Conservation (phyloP, 1,284 basidiomycete genomes). For the Cronartium quercuum region DNA sequence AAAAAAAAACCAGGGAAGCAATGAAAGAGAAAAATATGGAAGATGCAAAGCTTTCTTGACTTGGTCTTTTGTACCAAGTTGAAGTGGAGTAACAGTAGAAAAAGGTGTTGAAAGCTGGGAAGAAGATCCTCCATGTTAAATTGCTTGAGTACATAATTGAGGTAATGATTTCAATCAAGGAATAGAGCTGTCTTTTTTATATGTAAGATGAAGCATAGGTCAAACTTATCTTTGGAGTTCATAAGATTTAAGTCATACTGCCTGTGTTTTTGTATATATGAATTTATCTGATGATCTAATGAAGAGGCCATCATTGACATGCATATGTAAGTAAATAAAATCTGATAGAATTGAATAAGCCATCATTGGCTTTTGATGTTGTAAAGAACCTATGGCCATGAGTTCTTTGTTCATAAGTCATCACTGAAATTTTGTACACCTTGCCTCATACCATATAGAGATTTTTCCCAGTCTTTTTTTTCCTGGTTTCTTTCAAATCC, state of each 20-base stretch:
- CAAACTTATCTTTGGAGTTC: not conserved
- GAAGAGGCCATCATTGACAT: not conserved
- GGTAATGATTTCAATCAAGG: not conserved
- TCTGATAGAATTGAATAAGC: not conserved
- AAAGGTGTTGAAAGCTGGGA: not conserved
- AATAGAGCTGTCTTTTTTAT: not conserved
- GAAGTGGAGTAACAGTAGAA: not conserved
- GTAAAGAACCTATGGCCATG: not conserved
- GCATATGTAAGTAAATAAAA: not conserved
- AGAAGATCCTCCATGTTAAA: not conserved
- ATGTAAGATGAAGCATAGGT: not conserved
- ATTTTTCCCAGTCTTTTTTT: not conserved
- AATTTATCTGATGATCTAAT: not conserved
- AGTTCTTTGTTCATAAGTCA: not conserved
- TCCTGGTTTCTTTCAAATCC: not conserved
- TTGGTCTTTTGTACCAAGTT: not conserved
- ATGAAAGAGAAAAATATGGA: not conserved
- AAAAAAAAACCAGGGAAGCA: not conserved
- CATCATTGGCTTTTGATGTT: not conserved
- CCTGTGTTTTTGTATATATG: not conserved
- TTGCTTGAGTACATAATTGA: not conserved
- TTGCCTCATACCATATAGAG: not conserved
- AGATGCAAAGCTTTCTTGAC: not conserved
- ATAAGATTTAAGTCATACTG: not conserved
- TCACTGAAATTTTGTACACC: not conserved